Evolutionary conservation across 805 yeast species (phyloP).

Genomic region (Saccharomycopsis sp.): DNA sequence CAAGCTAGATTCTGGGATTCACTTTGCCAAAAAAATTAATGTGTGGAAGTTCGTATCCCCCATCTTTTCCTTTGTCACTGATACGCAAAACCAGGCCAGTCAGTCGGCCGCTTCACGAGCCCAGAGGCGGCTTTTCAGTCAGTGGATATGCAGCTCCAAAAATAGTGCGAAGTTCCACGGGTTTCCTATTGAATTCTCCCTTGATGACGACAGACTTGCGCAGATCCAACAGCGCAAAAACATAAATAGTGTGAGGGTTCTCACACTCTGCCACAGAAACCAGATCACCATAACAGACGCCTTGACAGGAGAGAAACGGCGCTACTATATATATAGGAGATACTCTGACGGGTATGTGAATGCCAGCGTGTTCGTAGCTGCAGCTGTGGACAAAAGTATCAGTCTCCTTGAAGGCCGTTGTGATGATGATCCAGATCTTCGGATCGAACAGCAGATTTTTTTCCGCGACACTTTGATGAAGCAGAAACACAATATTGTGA

Average conservation of each 20-base stretch:
- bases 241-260: background rate
- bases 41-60: background rate
- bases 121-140: background rate
- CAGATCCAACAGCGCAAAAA: background rate
- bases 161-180: background rate
- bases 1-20: background rate
- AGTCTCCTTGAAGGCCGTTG: conserved; percentile 1
- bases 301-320: background rate
- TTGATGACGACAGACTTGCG: background rate
- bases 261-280: background rate
- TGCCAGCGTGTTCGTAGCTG: background rate
- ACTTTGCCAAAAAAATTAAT: background rate
- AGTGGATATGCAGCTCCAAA: background rate
- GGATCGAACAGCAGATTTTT: conserved; percentile 1
- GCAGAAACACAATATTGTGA: background rate
- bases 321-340: background rate
- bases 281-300: background rate
- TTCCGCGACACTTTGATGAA: background rate
- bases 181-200: conserved; percentile 2
- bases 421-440: conserved; percentile 9
- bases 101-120: background rate
- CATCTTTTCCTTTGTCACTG: background rate
- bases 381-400: conserved; percentile 5
- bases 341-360: conserved; percentile 5
- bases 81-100: background rate